Conservation (phyloP, 805 yeast species). For the Starmerella scarabaei region DNA sequence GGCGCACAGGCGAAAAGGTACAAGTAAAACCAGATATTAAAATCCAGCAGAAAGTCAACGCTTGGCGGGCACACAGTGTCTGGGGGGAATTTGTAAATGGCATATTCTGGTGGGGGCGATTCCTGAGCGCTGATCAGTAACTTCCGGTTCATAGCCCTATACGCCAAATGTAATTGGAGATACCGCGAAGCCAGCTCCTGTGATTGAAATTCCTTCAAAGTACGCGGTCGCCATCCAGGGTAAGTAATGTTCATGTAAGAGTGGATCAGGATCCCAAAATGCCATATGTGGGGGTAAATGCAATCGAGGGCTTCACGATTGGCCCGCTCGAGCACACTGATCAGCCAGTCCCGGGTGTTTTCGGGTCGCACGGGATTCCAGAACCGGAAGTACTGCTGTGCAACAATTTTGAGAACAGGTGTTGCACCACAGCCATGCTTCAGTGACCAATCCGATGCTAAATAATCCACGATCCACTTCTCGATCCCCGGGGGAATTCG, state of each 20-base stretch:
- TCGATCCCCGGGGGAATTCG: conserved; percentile 10
- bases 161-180: too few relatives aligned
- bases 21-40: conserved; percentile 2
- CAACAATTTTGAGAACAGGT: conserved; percentile 4
- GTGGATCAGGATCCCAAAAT: conserved; percentile 4
- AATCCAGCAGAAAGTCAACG: conserved; percentile 3
- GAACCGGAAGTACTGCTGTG: conserved; percentile 10
- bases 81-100: conserved; percentile 2
- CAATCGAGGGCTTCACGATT: conserved; percentile 3
- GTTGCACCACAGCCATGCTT: conserved; percentile 5
- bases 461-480: conserved; percentile 9
- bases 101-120: conserved; percentile 6
- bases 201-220: too few relatives aligned
- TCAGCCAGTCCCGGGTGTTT: background rate
- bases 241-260: background rate
- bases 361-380: conserved; percentile 5
- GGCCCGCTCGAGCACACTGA: conserved; percentile 6
- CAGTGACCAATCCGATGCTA: conserved; percentile 5
- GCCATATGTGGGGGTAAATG: conserved; percentile 14
- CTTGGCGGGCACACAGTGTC: too few relatives aligned
- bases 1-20: conserved; percentile 10
- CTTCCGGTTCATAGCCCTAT: background rate
- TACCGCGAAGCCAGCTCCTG: too few relatives aligned
- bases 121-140: background rate
- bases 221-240: too few relatives aligned